phyloP scores from a whole-genome alignment of 805 yeast genomes.

The Kodamaea leandrae region DNA sequence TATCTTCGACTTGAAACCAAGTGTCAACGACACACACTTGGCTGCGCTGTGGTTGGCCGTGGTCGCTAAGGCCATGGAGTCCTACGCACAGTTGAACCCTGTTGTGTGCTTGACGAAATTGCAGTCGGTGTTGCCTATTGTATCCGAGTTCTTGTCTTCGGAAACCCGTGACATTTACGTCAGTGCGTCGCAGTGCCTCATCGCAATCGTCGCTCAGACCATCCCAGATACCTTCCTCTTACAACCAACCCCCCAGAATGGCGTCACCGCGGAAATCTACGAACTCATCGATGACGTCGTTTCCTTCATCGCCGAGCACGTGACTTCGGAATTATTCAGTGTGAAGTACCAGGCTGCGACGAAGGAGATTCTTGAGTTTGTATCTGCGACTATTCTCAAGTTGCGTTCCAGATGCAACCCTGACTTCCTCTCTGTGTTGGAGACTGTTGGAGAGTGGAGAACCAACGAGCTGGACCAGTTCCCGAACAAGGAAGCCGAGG shows the following conservation, averaged over 20 bases:
- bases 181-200: constrained; percentile 84
- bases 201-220: constrained; percentile 69
- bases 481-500: constrained; percentile 75
- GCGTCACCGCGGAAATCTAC: constrained; percentile 47
- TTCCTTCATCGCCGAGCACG: constrained; percentile 48
- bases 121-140: constrained; percentile 46
- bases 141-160: constrained; percentile 65
- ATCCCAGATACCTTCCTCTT: constrained; percentile 60
- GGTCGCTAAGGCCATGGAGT: constrained; percentile 71
- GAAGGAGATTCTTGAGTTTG: constrained; percentile 66
- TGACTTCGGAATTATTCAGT: constrained; percentile 57
- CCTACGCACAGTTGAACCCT: constrained; percentile 34
- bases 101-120: constrained; percentile 51
- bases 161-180: constrained; percentile 61
- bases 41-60: constrained; percentile 96
- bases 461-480: constrained; percentile 69
- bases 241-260: constrained; percentile 42
- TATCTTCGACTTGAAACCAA: constrained; percentile 76
- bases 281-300: constrained; percentile 57
- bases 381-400: constrained; percentile 59
- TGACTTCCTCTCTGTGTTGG: constrained; percentile 62
- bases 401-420: constrained; percentile 69
- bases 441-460: constrained; percentile 82
- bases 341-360: constrained; percentile 77
- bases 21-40: constrained; percentile 76